Evolutionary conservation across 1,139 yeast genomes (phyloP), one percentile per base, ranked within the genome.

Genomic region (Suhomyces atakaporum): DNA sequence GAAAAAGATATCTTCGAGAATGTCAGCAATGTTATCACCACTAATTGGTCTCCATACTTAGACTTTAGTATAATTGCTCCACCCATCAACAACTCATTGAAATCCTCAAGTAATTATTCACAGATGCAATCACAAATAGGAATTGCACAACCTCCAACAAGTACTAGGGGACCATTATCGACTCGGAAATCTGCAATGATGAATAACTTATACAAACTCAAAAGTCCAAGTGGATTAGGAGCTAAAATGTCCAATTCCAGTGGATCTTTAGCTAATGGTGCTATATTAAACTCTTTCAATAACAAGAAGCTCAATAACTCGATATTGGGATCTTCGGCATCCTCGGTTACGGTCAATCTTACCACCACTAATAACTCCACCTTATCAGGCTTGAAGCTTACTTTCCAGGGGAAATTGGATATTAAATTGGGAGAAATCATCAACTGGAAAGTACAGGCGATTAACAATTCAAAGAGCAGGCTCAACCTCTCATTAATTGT

Each of bases 371-470:
- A 48, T 23, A 56, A 54, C 33, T 58, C 74, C 3, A 47, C 66
- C 2, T 53, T 73, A 16, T 54, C 62, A 4, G 84, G 88, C 0
- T 58, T 85, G 12, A 69, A 69, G 16, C 66, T 86, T 16, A 75
- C 84, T 7, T 81, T 85, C 42, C 66, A 73, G 4, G 95, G 95
- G 0, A 76, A 78, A 10, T 73, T 84, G 11, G 65, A 73, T 27
- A 78, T 83, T 5, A 66, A 70, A 44, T 58, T 82, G 10, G 94
- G 94, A 2, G 75, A 79, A 36, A 66, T 72, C 4, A 76, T 77
- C 46, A 71, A 67, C 36, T 81, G 92, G 86, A 74, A 72, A 38
- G 69, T 85, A 4, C 86, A 81, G 51, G 81, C 85, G 1, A 73
- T 84, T 37, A 86, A 85, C 60, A 72, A 72, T 41, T 67, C 81